A percentile compares a stretch with the other conserved stretches of the same genome.
phyloP scores from a whole-genome alignment of 1,284 basidiomycete genomes.

The Microbotryum violaceum region DNA sequence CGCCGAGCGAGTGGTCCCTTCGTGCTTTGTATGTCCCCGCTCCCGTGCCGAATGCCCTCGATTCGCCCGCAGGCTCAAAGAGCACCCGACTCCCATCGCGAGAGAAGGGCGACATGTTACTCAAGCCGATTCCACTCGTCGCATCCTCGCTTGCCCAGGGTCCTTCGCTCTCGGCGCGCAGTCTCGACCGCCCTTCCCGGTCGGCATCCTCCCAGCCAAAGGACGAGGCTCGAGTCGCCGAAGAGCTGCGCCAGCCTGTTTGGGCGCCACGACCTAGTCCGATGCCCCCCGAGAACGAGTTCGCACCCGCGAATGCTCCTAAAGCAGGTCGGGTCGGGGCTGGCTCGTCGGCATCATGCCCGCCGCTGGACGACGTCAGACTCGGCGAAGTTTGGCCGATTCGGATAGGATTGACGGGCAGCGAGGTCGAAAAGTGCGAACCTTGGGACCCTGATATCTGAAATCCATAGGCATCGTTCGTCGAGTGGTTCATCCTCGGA shows the following conservation, averaged over 20 bases:
- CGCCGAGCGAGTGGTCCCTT: slow-evolving; percentile 23
- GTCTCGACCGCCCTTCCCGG: slow-evolving; percentile 18
- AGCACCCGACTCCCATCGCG: slow-evolving; percentile 28
- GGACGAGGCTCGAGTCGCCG: slow-evolving; percentile 10
- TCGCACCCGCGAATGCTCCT: neutral
- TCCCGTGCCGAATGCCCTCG: slow-evolving; percentile 5
- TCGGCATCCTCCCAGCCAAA: slow-evolving; percentile 19
- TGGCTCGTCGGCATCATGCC: slow-evolving; percentile 1
- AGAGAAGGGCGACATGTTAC: slow-evolving; percentile 37
- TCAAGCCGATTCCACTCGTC: slow-evolving; percentile 31
- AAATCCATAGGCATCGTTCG: slow-evolving; percentile 23
- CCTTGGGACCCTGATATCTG: slow-evolving; percentile 10
- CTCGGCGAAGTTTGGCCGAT: slow-evolving; percentile 7
- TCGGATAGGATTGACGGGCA: slow-evolving; percentile 14
- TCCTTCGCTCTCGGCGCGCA: slow-evolving; percentile 6
- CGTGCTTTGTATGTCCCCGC: slow-evolving; percentile 20
- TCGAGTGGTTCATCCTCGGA: neutral
- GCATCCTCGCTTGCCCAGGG: slow-evolving; percentile 2
- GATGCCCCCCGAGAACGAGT: neutral
- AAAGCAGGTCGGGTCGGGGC: slow-evolving; percentile 6
- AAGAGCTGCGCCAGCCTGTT: slow-evolving; percentile 10
- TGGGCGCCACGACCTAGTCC: slow-evolving; percentile 1
- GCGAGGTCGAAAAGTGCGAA: slow-evolving; percentile 19
- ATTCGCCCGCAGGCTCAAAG: slow-evolving; percentile 2
- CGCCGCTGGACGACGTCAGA: neutral